A percentile compares a stretch with the other conserved stretches of the same genome.
Conservation (phyloP, 1,139 yeast species). For the Geotrichum cucujoidarum region DNA sequence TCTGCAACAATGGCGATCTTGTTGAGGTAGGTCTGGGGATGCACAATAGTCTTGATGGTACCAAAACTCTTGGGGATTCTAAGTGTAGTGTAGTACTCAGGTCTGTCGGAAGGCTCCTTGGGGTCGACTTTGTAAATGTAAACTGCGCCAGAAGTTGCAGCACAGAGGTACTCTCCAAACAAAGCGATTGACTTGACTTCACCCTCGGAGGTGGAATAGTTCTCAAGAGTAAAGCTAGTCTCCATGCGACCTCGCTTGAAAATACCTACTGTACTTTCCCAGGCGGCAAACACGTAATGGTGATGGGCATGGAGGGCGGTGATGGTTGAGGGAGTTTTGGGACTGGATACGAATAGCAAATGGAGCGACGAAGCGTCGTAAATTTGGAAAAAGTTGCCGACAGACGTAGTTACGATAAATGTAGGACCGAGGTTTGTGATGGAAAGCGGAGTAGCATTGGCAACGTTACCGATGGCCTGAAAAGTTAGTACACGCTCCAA, state of each 20-base stretch:
- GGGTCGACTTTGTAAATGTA: slow-evolving; percentile 58
- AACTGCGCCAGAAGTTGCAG: slow-evolving; percentile 50
- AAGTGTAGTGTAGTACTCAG: slow-evolving; percentile 55
- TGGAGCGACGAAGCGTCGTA: slow-evolving; percentile 89
- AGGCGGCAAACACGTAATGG: slow-evolving; percentile 79
- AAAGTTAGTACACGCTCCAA: neutral
- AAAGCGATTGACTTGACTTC: slow-evolving; percentile 49
- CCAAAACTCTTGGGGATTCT: slow-evolving; percentile 59
- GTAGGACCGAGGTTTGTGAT: slow-evolving; percentile 85
- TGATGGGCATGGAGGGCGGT: slow-evolving; percentile 72
- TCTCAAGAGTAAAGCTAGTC: slow-evolving; percentile 44
- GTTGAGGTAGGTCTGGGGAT: slow-evolving; percentile 89
- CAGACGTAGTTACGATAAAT: slow-evolving; percentile 82
- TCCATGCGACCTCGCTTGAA: slow-evolving; percentile 79
- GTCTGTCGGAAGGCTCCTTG: slow-evolving; percentile 29
- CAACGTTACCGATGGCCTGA: slow-evolving; percentile 42
- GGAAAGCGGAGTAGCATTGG: slow-evolving; percentile 76
- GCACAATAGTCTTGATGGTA: slow-evolving; percentile 61
- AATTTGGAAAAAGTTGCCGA: slow-evolving; percentile 85
- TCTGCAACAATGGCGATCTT: slow-evolving; percentile 70
- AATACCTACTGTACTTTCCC: slow-evolving; percentile 66
- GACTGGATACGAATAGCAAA: slow-evolving; percentile 77
- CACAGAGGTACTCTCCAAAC: slow-evolving; percentile 79
- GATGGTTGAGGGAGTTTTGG: slow-evolving; percentile 66
- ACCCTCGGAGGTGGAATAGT: slow-evolving; percentile 23